Evolutionary conservation across 2,329 filamentous ascomycete species (phyloP), one percentile per base, ranked within the genome.

Genomic region (Apiospora saccharicola): DNA sequence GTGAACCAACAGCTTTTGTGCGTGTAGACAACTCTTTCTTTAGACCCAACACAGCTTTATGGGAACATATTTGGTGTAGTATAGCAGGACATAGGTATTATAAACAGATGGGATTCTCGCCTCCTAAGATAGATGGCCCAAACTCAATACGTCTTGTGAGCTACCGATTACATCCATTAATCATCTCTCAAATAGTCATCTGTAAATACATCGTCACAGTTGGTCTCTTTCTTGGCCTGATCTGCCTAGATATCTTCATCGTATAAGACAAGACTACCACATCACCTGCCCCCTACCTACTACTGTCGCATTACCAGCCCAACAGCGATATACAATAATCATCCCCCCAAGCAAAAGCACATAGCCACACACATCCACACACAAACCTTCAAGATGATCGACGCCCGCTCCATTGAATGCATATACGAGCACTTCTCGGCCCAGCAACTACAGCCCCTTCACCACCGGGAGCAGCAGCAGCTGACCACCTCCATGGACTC

Each of bases 371-470:
- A n/a, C 53, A 10, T 8, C 37, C 16, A 8, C 19, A 61, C n/a
- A n/a, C 2, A 61, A 26, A 4, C 30, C 16, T 57, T 19, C 51
- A 41, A 64, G 57, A 64, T 64, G 57, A 37, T 64, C 19, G 57
- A 64, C 34, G n/a, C 57, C 57, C 57, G 34, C 34, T 64, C 57
- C 19, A 64, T 64, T 34, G 57, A 64, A 64, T 41, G 22, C 57
- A 8, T 64, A 34, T 64, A 64, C 30, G 57, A 64, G 57, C 57
- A 64, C 57, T 64, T 64, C 57, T 64, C 57, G 57, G 30, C 34
- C n/a, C 57, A 64, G 57, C 34, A 64, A 34, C 57, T 41, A 41
- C 34, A 64, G 34, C 57, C 57, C 34, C 22, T 37, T 8, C 57
- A 64, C 19, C 34, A 64, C 34, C 57, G 10, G 30, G 19, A 34